Base-by-base conservation (phyloP, 805 yeast genomes). In the Ogataea populi-albae region DNA sequence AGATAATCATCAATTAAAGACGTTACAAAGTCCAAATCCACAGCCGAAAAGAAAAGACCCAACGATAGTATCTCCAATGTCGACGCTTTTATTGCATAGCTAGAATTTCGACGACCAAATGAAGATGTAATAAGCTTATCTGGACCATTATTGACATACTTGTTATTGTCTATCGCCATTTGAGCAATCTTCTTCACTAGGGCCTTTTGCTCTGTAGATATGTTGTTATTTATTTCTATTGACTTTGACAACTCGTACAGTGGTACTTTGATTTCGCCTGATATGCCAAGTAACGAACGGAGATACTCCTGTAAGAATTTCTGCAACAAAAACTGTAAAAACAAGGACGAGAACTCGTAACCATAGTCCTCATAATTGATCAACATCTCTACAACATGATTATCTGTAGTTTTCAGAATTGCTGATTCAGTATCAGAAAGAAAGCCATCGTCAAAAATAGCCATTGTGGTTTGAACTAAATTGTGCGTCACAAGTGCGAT, bases 51-150 rank as follows among this genome's bases (percentile, higher is more conserved):
- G 19, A 68, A 57, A 36, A 69, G 63, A 7, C 83, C 81, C 14
- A 77, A 70, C 5, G 78, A 71, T 6, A 85, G 67, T n/a, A 80
- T 69, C 52, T 82, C 81, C 22, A 84, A 60, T 16, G 75, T 73
- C 35, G 41, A 40, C 4, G 55, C 49, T 30, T 38, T 41, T 26
- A 54, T 42, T 11, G 48, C 37, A 21, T 46, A 52, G 21, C 51
- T 49, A 15, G 50, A 41, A 28, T 41, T 40, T 41, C 64, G 41
- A 40, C 62, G 55, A 22, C 48, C 47, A 29, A 41, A 41, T 7
- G 56, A 46, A 2, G 59, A 50, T 1, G 49, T 40, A 2, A 46
- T 47, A 14, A 55, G 37, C 29, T 47, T 50, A 23, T 55, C 59
- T 7, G 53, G 43, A 5, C 54, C 50, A 19, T 36, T 38, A 22